Conservation (phyloP, 2,329 filamentous ascomycete genomes). For the Ustulina deusta region DNA sequence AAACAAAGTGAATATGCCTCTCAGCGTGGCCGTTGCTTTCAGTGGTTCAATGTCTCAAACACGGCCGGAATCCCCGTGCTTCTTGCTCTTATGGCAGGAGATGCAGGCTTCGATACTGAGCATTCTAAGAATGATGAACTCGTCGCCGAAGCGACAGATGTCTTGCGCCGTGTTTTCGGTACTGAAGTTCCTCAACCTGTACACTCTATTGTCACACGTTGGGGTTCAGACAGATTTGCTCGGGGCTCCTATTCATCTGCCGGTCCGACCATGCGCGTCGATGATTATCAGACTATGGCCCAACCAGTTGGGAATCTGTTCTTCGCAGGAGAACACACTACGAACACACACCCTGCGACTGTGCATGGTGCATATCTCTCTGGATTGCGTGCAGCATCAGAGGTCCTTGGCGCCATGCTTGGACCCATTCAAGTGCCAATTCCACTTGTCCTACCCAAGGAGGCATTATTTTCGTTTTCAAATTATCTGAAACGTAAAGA, state of each 20-base stretch:
- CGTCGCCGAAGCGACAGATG: conserved; percentile 81
- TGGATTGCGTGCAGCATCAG: conserved; percentile 87
- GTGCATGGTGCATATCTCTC: conserved; percentile 97
- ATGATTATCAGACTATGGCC: conserved; percentile 95
- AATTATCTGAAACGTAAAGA: conserved; percentile 67
- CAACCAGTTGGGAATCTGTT: conserved; percentile 85
- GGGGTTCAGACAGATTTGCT: conserved; percentile 92
- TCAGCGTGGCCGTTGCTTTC: conserved; percentile 90
- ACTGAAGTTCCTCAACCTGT: conserved; percentile 78
- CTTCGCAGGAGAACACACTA: conserved; percentile 97
- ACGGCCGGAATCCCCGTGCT: conserved; percentile 89
- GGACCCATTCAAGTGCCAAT: conserved; percentile 82
- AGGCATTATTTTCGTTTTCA: conserved; percentile 50
- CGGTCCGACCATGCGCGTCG: conserved; percentile 80
- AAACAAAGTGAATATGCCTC: conserved; percentile 82
- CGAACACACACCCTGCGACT: conserved; percentile 93
- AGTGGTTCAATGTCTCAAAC: conserved; percentile 96
- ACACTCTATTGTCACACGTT: conserved; percentile 91
- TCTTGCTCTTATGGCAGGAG: conserved; percentile 94
- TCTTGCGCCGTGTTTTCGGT: conserved; percentile 82
- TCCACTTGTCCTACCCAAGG: conserved; percentile 78
- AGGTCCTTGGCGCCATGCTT: conserved; percentile 82
- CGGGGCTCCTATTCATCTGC: conserved; percentile 96
- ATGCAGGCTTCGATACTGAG: conserved; percentile 91
- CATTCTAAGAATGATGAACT: conserved; percentile 79